A percentile compares a stretch with the other conserved stretches of the same genome.
These are phyloP conservation scores for Lodderomyces parapsilosis DNA, from an alignment of 1,139 yeast genomes.

Conservation along the genomic window DNA sequence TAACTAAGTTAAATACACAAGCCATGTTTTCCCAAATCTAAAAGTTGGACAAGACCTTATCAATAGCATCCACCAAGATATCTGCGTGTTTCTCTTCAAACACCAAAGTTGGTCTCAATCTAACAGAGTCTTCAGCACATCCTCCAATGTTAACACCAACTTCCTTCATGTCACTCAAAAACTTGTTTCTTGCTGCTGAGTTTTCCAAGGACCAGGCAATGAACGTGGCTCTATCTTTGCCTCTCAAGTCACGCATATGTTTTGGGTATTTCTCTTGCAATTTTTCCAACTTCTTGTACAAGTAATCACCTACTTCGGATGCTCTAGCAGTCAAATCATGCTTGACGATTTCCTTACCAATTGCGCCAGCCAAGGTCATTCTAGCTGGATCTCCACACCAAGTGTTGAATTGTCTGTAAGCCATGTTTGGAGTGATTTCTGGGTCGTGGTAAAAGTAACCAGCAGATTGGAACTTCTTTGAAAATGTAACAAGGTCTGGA, in stretches of 20 bases:
- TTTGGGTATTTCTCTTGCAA: conserved; percentile 54
- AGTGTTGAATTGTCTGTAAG: conserved; percentile 86
- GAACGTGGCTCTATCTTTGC: conserved; percentile 72
- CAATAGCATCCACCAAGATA: conserved; percentile 51
- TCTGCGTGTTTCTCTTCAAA: conserved; percentile 79
- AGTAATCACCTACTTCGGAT: conserved; percentile 60
- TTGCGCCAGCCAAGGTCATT: conserved; percentile 69
- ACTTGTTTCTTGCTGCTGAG: conserved; percentile 54
- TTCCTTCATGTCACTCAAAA: conserved; percentile 54
- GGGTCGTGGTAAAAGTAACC: conserved; percentile 78
- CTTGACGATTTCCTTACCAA: conserved; percentile 60
- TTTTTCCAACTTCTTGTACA: conserved; percentile 50
- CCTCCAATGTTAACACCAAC: conserved; percentile 79
- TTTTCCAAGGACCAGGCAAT: conserved; percentile 72
- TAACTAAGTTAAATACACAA: no score
- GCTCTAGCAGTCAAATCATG: conserved; percentile 58
- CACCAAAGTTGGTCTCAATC: conserved; percentile 74
- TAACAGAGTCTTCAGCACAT: conserved; percentile 70
- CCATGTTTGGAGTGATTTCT: conserved; percentile 63
- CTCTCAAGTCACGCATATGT: conserved; percentile 59
- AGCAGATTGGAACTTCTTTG: conserved; percentile 84
- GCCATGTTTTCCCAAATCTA: no score
- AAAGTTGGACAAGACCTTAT: conserved; percentile 44
- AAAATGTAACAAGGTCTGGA: conserved; percentile 80
- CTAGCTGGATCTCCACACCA: conserved; percentile 92